These are phyloP conservation scores for Penicillium egyptiacum DNA, from an alignment of 495 filamentous ascomycete genomes.

Conservation along the genomic window DNA sequence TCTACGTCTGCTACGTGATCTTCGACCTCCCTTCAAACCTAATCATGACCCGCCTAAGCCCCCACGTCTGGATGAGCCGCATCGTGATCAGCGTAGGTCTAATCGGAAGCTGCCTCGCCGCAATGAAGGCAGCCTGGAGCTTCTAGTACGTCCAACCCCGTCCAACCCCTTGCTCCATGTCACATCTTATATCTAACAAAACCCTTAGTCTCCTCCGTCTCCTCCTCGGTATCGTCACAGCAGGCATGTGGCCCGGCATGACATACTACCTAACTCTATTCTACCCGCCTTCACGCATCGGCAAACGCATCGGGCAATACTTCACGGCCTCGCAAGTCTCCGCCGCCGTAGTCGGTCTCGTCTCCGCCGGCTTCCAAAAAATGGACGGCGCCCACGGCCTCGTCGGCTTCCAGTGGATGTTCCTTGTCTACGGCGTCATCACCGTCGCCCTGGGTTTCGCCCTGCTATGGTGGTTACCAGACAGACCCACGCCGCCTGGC, in stretches of 20 bases:
- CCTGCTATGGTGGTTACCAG: constrained; percentile 87
- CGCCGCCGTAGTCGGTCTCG: constrained; percentile 83
- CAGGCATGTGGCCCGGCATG: constrained; percentile 96
- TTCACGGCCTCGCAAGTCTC: constrained; percentile 89
- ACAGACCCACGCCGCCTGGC: constrained; percentile 73
- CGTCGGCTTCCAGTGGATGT: constrained; percentile 94
- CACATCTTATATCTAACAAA: constrained; percentile 9
- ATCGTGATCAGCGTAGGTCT: constrained; percentile 87
- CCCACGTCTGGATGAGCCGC: constrained; percentile 88
- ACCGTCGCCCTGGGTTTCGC: constrained; percentile 66
- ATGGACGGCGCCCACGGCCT: constrained; percentile 79
- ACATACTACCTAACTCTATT: constrained; percentile 90
- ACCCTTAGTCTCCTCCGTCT: constrained; percentile 70
- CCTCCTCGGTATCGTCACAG: constrained; percentile 81
- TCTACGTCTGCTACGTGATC: constrained; percentile 87
- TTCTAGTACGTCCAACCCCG: constrained; percentile 62
- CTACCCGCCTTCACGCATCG: constrained; percentile 82
- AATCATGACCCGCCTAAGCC: constrained; percentile 80
- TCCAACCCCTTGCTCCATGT: background rate
- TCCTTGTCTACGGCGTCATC: constrained; percentile 80
- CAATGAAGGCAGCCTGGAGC: constrained; percentile 79
- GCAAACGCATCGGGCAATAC: constrained; percentile 85
- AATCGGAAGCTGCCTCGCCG: constrained; percentile 78
- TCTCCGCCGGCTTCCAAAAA: constrained; percentile 86
- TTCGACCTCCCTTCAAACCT: constrained; percentile 90